These are phyloP conservation scores for Colletotrichum lupini DNA, from an alignment of 2,329 filamentous ascomycete species.

Conservation along the genomic window DNA sequence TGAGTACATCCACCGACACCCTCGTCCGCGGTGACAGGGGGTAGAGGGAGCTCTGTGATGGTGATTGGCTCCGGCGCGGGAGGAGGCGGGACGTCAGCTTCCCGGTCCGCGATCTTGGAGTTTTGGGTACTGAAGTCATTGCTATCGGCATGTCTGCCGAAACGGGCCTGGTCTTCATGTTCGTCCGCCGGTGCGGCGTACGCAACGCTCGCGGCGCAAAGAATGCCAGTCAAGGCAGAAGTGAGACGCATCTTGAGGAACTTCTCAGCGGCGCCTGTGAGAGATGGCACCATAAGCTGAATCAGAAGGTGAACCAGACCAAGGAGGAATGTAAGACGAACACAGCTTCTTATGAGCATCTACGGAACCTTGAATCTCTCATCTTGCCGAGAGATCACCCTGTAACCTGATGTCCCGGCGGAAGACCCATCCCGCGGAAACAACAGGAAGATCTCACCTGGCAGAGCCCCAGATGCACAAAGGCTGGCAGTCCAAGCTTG, in stretches of 20 bases:
- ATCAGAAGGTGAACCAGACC: too few species aligned
- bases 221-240: background rate
- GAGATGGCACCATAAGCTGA: background rate
- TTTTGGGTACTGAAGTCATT: background rate
- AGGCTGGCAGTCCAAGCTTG: background rate
- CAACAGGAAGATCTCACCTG: background rate
- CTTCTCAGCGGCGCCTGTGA: background rate
- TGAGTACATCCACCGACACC: constrained; percentile 45
- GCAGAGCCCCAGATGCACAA: background rate
- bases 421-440: background rate
- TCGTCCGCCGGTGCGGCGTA: background rate
- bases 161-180: background rate
- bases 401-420: background rate
- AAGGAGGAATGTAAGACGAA: background rate
- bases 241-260: background rate
- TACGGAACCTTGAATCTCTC: background rate
- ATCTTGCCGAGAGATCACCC: constrained; percentile 4
- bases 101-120: too few species aligned
- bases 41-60: constrained; percentile 49
- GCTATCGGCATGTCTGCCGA: background rate
- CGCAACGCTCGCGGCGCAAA: background rate
- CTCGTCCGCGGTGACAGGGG: constrained; percentile 45
- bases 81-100: constrained; percentile 36
- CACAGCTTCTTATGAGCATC: too few species aligned
- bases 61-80: constrained; percentile 47